Base-by-base conservation (phyloP, 1,139 yeast genomes). In the Kluyveromyces sp. region DNA sequence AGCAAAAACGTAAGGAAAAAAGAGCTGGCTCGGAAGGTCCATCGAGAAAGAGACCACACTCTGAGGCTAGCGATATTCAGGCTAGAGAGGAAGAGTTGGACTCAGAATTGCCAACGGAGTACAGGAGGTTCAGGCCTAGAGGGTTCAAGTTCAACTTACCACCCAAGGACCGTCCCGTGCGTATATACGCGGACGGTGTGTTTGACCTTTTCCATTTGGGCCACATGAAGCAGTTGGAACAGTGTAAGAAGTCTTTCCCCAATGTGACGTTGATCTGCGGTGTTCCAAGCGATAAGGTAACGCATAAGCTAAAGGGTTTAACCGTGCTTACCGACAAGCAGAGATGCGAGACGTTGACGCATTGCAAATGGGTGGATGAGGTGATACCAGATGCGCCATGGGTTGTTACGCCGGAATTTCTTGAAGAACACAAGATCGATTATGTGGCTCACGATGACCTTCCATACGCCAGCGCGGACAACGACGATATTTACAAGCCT, bases 401-500 rank as follows among this genome's bases (percentile, higher is more conserved):
- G 98, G 78, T 85, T 58, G 92, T 92, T 31, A 85, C 92, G 2
- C 78, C 89, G 45, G 89, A 84, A 42, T 92, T 92, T 59, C 69
- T 92, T 53, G 71, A 71, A 46, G 69, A 83, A 58, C 96, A 92
- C 68, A 72, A 81, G 47, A 88, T 92, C 55, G 98, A 92, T 65
- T 92, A 88, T 61, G 97, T 92, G 49, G 98, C 98, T 3, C 98
- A 92, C 67, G 98, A 92, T 67, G 98, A 92, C 65, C 71, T 89
- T 54, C 98, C 98, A 0, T 92, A 92, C 64, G 96, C 88, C 1
- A 82, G 94, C 30, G 79, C 79, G 15, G 96, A 83, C 50, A 75
- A 81, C 41, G 97, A 87, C 64, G 98, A 92, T 65, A 89, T 92
- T 47, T 92, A 92, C 69, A 81, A 79, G 64, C 96, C 97, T 8